A percentile compares a stretch with the other conserved stretches of the same genome.
Conservation (phyloP, 257 asterid genomes). For the Dorcoceras hygrometricum region DNA sequence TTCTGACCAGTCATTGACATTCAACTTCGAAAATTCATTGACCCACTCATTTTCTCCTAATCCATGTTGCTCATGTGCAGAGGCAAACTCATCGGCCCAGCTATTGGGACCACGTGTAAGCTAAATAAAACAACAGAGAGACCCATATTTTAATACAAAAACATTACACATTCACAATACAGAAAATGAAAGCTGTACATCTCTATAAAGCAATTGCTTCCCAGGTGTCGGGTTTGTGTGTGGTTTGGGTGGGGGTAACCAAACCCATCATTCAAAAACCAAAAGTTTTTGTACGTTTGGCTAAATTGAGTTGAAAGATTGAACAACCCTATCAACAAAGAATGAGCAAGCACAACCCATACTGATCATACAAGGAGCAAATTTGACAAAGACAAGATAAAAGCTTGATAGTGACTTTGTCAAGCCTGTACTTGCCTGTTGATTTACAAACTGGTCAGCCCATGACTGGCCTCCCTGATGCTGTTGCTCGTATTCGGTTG, state of each 20-base stretch:
- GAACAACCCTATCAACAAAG: background rate
- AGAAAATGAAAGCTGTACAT: slow-evolving; percentile 5
- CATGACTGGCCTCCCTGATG: slow-evolving; percentile 49
- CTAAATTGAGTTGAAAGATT: background rate
- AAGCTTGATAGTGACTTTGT: background rate
- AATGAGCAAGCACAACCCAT: background rate
- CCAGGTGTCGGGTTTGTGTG: background rate
- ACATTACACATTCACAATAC: background rate
- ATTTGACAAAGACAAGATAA: background rate
- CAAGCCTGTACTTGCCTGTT: slow-evolving; percentile 40
- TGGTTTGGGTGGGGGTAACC: background rate
- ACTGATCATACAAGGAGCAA: background rate
- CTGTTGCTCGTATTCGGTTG: slow-evolving; percentile 45
- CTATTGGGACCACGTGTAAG: slow-evolving; percentile 70
- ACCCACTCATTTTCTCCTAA: slow-evolving; percentile 77
- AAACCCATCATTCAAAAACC: too few species aligned
- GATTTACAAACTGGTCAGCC: slow-evolving; percentile 52
- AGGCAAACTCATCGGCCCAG: slow-evolving; percentile 85
- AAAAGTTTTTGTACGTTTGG: too few species aligned
- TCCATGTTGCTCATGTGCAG: slow-evolving; percentile 59
- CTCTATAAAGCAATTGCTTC: slow-evolving; percentile 13
- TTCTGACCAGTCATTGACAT: slow-evolving; percentile 90
- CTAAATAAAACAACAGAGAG: slow-evolving; percentile 44
- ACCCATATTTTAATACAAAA: background rate
- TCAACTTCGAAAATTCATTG: slow-evolving; percentile 82